Conservation (phyloP, 148 eudicot genomes). For the Fallopia convolvulus region DNA sequence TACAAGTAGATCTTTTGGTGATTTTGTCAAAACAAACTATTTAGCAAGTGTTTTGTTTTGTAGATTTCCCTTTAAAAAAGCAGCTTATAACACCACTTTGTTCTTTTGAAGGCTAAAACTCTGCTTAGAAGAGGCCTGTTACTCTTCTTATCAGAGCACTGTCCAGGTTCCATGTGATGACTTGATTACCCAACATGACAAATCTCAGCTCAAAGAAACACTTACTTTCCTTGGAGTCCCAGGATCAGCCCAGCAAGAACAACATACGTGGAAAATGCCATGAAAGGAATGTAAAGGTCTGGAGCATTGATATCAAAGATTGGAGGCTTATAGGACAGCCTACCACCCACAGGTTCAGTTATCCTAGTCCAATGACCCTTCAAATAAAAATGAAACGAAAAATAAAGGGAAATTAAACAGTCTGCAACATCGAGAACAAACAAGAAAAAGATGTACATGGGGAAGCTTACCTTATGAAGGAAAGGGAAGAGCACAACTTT, state of each 20-base stretch:
- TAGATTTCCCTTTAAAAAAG: neutral
- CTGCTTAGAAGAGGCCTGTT: neutral
- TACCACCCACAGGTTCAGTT: slow-evolving; percentile 93
- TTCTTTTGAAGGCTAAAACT: neutral
- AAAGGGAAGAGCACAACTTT: slow-evolving; percentile 90
- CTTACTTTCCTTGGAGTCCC: slow-evolving; percentile 94
- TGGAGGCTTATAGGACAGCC: slow-evolving; percentile 92
- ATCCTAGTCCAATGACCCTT: slow-evolving; percentile 98
- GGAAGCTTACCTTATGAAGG: slow-evolving; percentile 68
- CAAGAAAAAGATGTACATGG: slow-evolving; percentile 7
- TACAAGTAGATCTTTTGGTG: no score
- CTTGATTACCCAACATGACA: neutral
- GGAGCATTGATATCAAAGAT: slow-evolving; percentile 89
- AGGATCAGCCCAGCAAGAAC: slow-evolving; percentile 73
- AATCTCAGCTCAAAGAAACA: neutral
- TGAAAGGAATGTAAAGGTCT: slow-evolving; percentile 79
- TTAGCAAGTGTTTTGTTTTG: neutral
- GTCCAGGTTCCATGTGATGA: neutral
- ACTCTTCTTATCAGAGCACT: neutral
- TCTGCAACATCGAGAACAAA: neutral
- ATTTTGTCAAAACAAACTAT: no score
- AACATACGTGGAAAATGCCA: slow-evolving; percentile 93
- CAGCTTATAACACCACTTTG: neutral
- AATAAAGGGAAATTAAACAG: neutral
- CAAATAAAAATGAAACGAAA: neutral